Evolutionary conservation across 2,329 filamentous ascomycete species (phyloP), one percentile per base, ranked within the genome.

Genomic region (Exutisphaerella laricina): DNA sequence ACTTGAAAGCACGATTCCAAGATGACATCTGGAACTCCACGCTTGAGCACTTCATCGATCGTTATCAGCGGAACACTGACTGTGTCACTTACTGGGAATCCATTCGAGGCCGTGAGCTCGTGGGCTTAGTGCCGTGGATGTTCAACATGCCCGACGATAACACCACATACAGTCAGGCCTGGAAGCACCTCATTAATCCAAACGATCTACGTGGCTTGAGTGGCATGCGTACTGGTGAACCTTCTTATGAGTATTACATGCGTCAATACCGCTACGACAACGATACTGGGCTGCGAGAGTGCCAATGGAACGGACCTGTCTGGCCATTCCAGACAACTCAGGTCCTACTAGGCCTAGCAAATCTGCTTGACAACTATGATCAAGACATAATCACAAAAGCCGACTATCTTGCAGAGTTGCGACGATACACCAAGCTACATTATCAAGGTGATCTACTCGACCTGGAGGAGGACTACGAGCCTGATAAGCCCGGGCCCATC

Each of bases 271-370:
- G 65, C 5, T 70, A 70, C 42, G 49, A 51, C 26, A 42, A 40
- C 10, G 60, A 66, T 30, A 59, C 58, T 7, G 54, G 50, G 1
- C 48, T 60, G 5, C 59, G 57, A 2, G 68, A 70, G 38, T 71
- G 68, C 39, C 68, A 70, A 35, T 70, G 68, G 68, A 70, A 70
- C 29, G 68, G 68, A 1, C 66, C 68, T 0, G 58, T 65, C 0
- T 71, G 68, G 68, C 67, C 68, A 0, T 71, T 65, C 43, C 68
- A 70, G 45, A 67, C 60, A 0, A 70, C 67, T 0, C 67, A 70
- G 32, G 60, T 62, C 1, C 57, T 70, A 1, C 58, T 62, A 0
- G 68, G 58, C 0, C 63, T 70, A 13, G 65, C 66, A 3, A 70
- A 71, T 41, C 54, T 70, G 14, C 61, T 71, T 1, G 65, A 71